A percentile compares a stretch with the other conserved stretches of the same genome.
Conservation (phyloP, 2,329 filamentous ascomycete species). For the Trichoderma sp. region DNA sequence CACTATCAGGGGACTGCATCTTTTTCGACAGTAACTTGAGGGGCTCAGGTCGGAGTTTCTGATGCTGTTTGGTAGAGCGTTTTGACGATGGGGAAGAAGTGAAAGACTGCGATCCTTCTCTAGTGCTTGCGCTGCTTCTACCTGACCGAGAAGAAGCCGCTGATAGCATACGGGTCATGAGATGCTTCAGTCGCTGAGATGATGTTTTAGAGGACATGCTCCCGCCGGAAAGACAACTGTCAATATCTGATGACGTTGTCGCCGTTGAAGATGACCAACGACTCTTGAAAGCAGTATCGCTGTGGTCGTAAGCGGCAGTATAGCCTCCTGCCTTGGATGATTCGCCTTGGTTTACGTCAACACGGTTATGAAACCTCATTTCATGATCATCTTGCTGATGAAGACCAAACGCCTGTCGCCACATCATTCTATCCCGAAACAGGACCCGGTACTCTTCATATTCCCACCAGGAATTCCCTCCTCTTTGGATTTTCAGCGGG, state of each 20-base stretch:
- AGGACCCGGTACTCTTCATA: slow-evolving; percentile 17
- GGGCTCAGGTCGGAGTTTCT: background rate
- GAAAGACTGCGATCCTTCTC: background rate
- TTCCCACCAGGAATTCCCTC: background rate
- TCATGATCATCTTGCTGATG: background rate
- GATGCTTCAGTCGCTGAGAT: background rate
- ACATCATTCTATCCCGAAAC: slow-evolving; percentile 17
- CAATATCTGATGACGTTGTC: background rate
- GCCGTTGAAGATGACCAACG: background rate
- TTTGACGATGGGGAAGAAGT: background rate
- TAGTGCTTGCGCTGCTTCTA: background rate
- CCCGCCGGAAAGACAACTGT: background rate
- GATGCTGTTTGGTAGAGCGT: background rate
- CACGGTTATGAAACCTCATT: no score
- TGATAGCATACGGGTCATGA: background rate
- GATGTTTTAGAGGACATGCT: background rate
- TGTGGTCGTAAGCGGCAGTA: no score
- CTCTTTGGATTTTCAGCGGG: background rate
- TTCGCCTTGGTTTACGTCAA: no score
- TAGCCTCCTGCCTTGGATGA: no score
- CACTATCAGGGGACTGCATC: background rate
- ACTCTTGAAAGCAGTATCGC: background rate
- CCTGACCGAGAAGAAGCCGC: background rate
- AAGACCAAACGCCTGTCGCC: slow-evolving; percentile 9
- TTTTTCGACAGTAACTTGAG: background rate